These are phyloP conservation scores for Aspergillus bombycis DNA, from an alignment of 2,329 filamentous ascomycete species.

Conservation along the genomic window DNA sequence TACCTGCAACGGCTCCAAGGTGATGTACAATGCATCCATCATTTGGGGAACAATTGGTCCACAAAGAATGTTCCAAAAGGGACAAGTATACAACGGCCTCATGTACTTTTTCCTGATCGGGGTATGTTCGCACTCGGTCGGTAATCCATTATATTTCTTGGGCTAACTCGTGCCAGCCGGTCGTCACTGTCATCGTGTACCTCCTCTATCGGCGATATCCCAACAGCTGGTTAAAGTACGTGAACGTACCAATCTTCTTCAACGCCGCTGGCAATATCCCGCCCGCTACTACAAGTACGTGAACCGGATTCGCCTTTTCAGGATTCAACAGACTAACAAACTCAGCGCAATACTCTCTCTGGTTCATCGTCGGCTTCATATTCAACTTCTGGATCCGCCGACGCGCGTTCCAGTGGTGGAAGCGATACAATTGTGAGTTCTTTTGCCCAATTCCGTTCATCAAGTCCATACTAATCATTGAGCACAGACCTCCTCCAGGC, in stretches of 20 bases:
- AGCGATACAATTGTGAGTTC: constrained; percentile 35
- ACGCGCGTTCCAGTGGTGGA: constrained; percentile 37
- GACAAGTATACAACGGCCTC: constrained; percentile 33
- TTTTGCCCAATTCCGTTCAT: not conserved
- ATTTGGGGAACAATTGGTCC: constrained; percentile 41
- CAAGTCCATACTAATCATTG: not conserved
- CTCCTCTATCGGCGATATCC: constrained; percentile 33
- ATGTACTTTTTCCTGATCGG: constrained; percentile 40
- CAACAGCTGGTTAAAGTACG: constrained; percentile 34
- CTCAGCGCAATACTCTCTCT: constrained; percentile 32
- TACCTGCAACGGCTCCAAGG: constrained; percentile 37
- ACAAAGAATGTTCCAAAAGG: constrained; percentile 35
- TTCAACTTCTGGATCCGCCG: constrained; percentile 37
- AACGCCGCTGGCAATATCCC: constrained; percentile 38
- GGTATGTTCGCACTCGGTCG: constrained; percentile 13
- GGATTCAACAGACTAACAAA: not conserved
- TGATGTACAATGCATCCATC: constrained; percentile 37
- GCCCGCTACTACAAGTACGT: constrained; percentile 35
- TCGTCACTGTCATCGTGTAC: constrained; percentile 35
- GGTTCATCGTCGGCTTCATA: constrained; percentile 37
- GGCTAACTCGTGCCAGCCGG: constrained; percentile 19
- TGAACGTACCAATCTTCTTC: constrained; percentile 40
- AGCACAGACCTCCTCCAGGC: constrained; percentile 27
- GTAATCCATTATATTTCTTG: not conserved
- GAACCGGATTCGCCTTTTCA: constrained; percentile 16